phyloP scores from a whole-genome alignment of 441 rosid species.

The Adansonia madagascariensis region DNA sequence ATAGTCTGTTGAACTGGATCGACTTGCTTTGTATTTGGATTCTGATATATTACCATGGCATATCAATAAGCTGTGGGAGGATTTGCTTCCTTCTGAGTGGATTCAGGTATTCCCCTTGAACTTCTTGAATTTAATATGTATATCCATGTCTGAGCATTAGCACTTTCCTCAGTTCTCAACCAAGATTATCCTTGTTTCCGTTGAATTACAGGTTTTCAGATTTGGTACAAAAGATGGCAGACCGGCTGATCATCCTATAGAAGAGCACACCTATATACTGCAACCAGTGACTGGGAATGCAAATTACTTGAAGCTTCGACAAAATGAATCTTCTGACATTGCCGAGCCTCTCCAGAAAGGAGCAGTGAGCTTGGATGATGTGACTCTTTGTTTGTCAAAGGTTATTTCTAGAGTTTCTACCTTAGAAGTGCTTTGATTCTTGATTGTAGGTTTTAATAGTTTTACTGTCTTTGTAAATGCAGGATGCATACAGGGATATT shows the following conservation, averaged over 20 bases:
- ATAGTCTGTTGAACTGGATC: slow-evolving; percentile 93
- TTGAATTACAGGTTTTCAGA: slow-evolving; percentile 68
- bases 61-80: slow-evolving; percentile 83
- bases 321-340: slow-evolving; percentile 47
- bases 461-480: slow-evolving; percentile 41
- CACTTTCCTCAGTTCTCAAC: slow-evolving; percentile 21
- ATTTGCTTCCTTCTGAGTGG: slow-evolving; percentile 92
- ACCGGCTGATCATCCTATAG: slow-evolving; percentile 65
- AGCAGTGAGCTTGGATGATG: slow-evolving; percentile 86
- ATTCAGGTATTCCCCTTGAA: slow-evolving; percentile 67
- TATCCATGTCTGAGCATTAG: neutral
- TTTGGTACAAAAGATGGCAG: slow-evolving; percentile 86
- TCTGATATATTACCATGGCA: slow-evolving; percentile 92
- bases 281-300: slow-evolving; percentile 98
- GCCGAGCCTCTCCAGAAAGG: slow-evolving; percentile 83
- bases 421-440: slow-evolving; percentile 23
- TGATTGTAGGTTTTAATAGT: slow-evolving; percentile 31
- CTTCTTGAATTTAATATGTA: slow-evolving; percentile 19
- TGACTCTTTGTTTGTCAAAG: slow-evolving; percentile 95
- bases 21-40: slow-evolving; percentile 94
- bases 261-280: slow-evolving; percentile 76
- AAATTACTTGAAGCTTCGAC: slow-evolving; percentile 65
- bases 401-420: slow-evolving; percentile 42
- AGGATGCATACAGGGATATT: slow-evolving; percentile 90
- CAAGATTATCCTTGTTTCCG: slow-evolving; percentile 21